A percentile compares a stretch with the other conserved stretches of the same genome.
These are phyloP conservation scores for Cladosporium velox DNA, from an alignment of 2,329 filamentous ascomycete species.

Conservation along the genomic window DNA sequence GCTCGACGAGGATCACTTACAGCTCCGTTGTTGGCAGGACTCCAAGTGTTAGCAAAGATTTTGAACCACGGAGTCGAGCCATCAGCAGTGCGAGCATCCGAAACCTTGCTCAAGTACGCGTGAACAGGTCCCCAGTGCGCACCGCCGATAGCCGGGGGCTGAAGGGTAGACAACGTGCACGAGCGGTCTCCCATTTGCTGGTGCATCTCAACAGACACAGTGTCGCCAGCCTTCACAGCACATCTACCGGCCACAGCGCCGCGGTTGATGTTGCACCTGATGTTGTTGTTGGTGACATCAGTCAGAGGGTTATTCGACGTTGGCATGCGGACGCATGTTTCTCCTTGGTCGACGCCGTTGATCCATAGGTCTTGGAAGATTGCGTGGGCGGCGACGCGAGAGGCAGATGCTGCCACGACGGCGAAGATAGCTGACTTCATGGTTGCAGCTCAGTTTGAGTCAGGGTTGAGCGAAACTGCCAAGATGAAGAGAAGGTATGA, in stretches of 20 bases:
- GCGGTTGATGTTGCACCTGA: slow-evolving; percentile 49
- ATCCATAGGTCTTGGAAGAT: slow-evolving; percentile 56
- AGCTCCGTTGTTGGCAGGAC: slow-evolving; percentile 33
- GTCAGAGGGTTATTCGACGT: slow-evolving; percentile 55
- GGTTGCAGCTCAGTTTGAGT: neutral
- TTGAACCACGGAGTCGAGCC: slow-evolving; percentile 52
- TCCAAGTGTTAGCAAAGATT: slow-evolving; percentile 53
- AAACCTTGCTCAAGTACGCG: slow-evolving; percentile 42
- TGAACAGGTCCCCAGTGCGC: slow-evolving; percentile 56
- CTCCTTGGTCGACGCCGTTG: slow-evolving; percentile 47
- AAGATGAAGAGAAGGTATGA: neutral
- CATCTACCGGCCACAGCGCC: slow-evolving; percentile 43
- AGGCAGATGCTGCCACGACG: slow-evolving; percentile 8
- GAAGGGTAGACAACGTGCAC: slow-evolving; percentile 35
- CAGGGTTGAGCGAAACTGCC: neutral
- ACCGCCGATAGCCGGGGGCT: slow-evolving; percentile 55
- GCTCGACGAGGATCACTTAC: neutral
- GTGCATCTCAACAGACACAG: slow-evolving; percentile 61
- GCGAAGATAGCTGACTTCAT: slow-evolving; percentile 19
- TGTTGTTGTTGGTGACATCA: slow-evolving; percentile 49
- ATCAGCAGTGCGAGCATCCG: slow-evolving; percentile 48
- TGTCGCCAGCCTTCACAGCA: slow-evolving; percentile 45
- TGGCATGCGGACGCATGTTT: slow-evolving; percentile 51
- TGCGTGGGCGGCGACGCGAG: slow-evolving; percentile 43
- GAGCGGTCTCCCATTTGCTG: slow-evolving; percentile 52